Base-by-base conservation (phyloP, 2,329 filamentous ascomycete genomes). In the Xylariaceae sp. region DNA sequence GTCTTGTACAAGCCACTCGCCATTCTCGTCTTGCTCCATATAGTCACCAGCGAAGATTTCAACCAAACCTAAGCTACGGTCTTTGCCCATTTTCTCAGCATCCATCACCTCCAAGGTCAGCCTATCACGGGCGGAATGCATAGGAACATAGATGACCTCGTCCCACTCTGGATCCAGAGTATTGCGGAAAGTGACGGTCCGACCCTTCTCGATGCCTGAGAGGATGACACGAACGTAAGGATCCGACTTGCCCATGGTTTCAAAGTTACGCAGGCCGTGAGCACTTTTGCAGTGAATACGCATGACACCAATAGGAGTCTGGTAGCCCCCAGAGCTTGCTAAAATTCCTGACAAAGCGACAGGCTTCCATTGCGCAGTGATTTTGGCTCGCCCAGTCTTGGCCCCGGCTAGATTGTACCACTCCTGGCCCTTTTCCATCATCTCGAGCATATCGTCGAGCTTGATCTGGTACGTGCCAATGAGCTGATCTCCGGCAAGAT, bases 91-190 rank as follows among this genome's bases (percentile, higher is more conserved):
- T 59, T 85, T 91, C 70, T 99, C 94, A 53, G 94, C 84, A 62
- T 99, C 94, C 92, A 99, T 96, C 57, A 97, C 90, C 68, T 99
- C 94, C 15, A 99, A 72, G 1, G 85, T 83, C 30, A 99, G 75
- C 63, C 87, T 90, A 67, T 99, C 94, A 31, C 89, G 86, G 12
- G 80, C 62, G 6, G 86, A 90, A 67, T 96, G 92, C 49, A 99
- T 81, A 1, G 95, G 92, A 1, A 99, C 80, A 64, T 99, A 99
- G 18, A 96, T 80, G 19, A 99, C 85, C 70, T 99, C 94, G 62
- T 99, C 90, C 85, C 89, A 99, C 46, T 94, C 87, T 2, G 94
- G 94, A 66, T 95, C 90, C 50, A 99, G 82, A 54, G 96, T 95
- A 71, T 96, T 99, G 66, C 90, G 85, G 75, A 94, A 96, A 0